These are phyloP conservation scores for Paraleonurus japonicus DNA, from an alignment of 257 asterid species.

Conservation along the genomic window DNA sequence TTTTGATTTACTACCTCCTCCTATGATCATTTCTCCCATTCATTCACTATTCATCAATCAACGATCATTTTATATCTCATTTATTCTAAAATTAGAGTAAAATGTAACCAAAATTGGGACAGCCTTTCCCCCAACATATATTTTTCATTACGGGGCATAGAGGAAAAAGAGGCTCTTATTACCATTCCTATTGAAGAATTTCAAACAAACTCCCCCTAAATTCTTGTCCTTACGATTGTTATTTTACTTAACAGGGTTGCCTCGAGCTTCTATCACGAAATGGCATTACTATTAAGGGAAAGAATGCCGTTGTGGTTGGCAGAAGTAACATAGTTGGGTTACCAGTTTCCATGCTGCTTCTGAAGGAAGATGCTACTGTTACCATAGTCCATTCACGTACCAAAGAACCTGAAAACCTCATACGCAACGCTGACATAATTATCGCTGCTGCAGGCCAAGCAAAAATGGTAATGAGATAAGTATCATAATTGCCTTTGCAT, in stretches of 20 bases:
- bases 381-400: conserved; percentile 86
- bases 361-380: conserved; percentile 91
- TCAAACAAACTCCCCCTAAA: too few species aligned
- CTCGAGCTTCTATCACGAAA: conserved; percentile 78
- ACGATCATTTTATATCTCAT: too few species aligned
- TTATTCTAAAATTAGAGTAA: too few species aligned
- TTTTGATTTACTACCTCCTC: too few species aligned
- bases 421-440: conserved; percentile 82
- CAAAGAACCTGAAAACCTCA: conserved; percentile 69
- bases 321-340: conserved; percentile 93
- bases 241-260: conserved; percentile 64
- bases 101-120: too few species aligned
- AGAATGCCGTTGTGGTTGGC: conserved; percentile 93
- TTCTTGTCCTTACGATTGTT: neutral
- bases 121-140: too few species aligned
- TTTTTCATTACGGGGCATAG: too few species aligned
- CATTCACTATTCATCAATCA: too few species aligned
- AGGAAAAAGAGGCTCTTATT: too few species aligned
- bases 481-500: neutral
- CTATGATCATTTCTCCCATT: too few species aligned
- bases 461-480: conserved; percentile 52
- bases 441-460: conserved; percentile 99
- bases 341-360: conserved; percentile 84
- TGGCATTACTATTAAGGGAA: conserved; percentile 73
- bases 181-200: too few species aligned